Evolutionary conservation across 2,329 filamentous ascomycete genomes (phyloP), one percentile per base, ranked within the genome.

Genomic region (Sclerotiophoma versabilis): DNA sequence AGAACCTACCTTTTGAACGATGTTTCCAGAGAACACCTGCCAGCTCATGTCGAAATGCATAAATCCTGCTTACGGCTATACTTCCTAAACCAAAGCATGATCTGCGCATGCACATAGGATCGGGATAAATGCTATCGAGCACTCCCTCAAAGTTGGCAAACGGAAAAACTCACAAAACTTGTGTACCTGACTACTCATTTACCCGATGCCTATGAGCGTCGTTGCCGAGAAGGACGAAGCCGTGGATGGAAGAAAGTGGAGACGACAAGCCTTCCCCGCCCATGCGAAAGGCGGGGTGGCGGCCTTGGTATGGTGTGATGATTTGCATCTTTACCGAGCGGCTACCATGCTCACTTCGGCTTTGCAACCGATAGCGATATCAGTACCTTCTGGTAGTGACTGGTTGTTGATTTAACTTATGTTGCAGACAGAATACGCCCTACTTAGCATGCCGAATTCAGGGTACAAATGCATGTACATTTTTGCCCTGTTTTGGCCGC

Each of bases 261-360:
- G 54, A 34, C 37, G 46, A 54, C 48, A 60, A 57, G 49, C 44
- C 29, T 59, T 39, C 58, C 55, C 54, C 57, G 48, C 48, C 54
- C 45, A 57, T 57, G 49, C 56, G 59, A 43, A 42, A 55, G 61
- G 61, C 63, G 63, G 61, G 63, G 63, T 60, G 63, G 63, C 60
- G 50, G 43, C 22, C 61, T 64, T 60, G 61, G 59, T 59, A 50
- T 41, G 38, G 33, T 22, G 25, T 47, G 48, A 53, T 27, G 20
- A n/a, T 42, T 32, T 32, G 42, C 37, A 30, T 29, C 15, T 15
- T 39, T 12, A 15, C 38, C 29, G 32, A 48, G 44, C 50, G 50
- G 50, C 22, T 48, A 7, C 15, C 10, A 12, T 48, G 8, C 50
- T 29, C 7, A 27, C 33, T 41, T 9, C 14, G 42, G 49, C 15